A percentile compares a stretch with the other conserved stretches of the same genome.
phyloP scores from a whole-genome alignment of 2,329 filamentous ascomycete genomes.

The Magnaporthiopsis incrustans region DNA sequence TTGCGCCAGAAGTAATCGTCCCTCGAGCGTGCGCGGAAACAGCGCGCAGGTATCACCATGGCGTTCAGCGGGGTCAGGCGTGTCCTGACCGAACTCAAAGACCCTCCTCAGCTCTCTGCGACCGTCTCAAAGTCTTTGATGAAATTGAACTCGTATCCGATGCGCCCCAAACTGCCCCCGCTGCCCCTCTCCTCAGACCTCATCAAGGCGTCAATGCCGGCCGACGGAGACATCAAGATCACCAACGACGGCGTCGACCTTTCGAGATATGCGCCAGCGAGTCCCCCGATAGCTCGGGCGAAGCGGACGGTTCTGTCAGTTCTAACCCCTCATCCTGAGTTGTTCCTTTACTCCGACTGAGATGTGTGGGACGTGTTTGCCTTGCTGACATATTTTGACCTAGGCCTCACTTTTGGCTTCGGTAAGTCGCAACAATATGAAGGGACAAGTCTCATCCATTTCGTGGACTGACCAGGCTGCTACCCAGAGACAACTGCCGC shows the following conservation, averaged over 20 bases:
- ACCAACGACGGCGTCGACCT: neutral
- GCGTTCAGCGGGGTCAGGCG: neutral
- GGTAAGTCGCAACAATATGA: neutral
- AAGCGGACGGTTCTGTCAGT: neutral
- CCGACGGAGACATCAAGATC: neutral
- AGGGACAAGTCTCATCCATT: neutral
- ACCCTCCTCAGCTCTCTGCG: neutral
- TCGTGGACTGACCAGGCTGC: neutral
- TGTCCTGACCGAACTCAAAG: neutral
- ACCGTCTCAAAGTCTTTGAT: neutral
- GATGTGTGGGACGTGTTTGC: neutral
- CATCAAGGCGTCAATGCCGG: neutral
- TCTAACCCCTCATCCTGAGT: neutral
- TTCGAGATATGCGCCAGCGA: neutral
- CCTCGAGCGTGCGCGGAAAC: neutral
- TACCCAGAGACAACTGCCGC: slow-evolving; percentile 60
- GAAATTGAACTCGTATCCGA: neutral
- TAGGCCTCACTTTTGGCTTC: slow-evolving; percentile 6
- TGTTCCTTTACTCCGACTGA: neutral
- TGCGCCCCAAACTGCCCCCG: neutral
- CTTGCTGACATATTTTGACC: neutral
- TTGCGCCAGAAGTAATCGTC: neutral
- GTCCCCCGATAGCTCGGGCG: neutral
- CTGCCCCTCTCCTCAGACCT: neutral
- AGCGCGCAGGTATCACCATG: neutral